Percentiles rank a stretch among this genome's conserved stretches.
Conservation (phyloP, 306 rosid genomes). For the Trifolium repens region DNA sequence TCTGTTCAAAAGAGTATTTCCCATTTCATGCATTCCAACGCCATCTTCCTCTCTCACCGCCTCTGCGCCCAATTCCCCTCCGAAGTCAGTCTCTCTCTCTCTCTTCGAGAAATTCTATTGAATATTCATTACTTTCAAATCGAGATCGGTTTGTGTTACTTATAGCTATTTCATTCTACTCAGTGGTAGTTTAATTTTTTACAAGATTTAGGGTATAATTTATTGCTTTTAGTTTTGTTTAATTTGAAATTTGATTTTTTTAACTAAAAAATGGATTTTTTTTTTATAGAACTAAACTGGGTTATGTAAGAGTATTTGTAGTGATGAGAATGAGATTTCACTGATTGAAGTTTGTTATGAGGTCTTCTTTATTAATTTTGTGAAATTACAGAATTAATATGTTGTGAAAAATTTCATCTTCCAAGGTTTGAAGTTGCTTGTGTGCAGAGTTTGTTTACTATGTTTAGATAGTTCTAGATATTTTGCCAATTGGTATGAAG, state of each 20-base stretch:
- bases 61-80: slow-evolving; percentile 87
- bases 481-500: not conserved
- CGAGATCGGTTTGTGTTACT: no score
- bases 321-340: not conserved
- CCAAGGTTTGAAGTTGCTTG: slow-evolving; percentile 23
- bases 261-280: no score
- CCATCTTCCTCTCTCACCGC: slow-evolving; percentile 90
- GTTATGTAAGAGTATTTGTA: no score
- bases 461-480: not conserved
- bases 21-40: slow-evolving; percentile 79
- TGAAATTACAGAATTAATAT: not conserved
- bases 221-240: not conserved
- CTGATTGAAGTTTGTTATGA: not conserved
- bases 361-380: not conserved
- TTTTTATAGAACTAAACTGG: no score
- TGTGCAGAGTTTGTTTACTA: slow-evolving; percentile 19
- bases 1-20: slow-evolving; percentile 81
- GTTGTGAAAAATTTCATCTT: not conserved
- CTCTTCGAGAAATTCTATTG: no score
- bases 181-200: not conserved
- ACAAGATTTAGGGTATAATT: slow-evolving; percentile 19
- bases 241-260: slow-evolving; percentile 16
- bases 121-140: not conserved
- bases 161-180: no score
- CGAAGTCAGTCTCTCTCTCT: slow-evolving; percentile 36